Conservation (phyloP, 495 filamentous ascomycete genomes). For the Penicillium macrosclerotiorum region DNA sequence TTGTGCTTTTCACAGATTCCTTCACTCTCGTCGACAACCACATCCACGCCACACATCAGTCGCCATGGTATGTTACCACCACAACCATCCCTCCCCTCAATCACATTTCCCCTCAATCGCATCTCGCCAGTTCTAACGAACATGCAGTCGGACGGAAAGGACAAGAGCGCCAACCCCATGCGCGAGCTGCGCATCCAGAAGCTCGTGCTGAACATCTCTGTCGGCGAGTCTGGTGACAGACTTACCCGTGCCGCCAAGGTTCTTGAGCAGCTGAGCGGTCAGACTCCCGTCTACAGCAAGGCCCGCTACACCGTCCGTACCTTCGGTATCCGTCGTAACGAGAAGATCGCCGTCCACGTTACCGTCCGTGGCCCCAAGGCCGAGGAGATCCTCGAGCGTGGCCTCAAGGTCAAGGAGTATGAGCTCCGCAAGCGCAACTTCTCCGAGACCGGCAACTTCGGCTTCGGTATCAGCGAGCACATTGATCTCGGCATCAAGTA, state of each 20-base stretch:
- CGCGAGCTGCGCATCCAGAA: constrained; percentile 99
- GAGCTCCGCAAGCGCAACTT: constrained; percentile 99
- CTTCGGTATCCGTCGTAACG: constrained; percentile 99
- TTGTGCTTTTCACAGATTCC: constrained; percentile 36
- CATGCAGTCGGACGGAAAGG: constrained; percentile 59
- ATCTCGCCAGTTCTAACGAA: constrained; percentile 24
- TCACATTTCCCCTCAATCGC: not conserved
- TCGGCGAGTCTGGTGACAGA: constrained; percentile 99
- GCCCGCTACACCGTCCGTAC: constrained; percentile 99
- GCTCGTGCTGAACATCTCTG: constrained; percentile 99
- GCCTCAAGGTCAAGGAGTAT: constrained; percentile 99
- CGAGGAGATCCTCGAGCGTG: constrained; percentile 99
- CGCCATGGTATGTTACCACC: constrained; percentile 47
- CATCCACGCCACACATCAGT: constrained; percentile 43
- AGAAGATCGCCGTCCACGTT: constrained; percentile 99
- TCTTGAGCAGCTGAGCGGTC: constrained; percentile 98
- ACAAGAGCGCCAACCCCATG: constrained; percentile 96
- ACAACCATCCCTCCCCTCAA: constrained; percentile 7
- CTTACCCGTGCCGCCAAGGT: constrained; percentile 99
- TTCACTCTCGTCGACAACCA: constrained; percentile 46
- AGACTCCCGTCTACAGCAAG: constrained; percentile 99
- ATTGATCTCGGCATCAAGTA: constrained; percentile 99
- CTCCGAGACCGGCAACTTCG: constrained; percentile 99
- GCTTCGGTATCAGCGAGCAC: constrained; percentile 99
- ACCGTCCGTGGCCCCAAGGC: constrained; percentile 99